Conservation (phyloP, 2,329 filamentous ascomycete species). For the Lecanoromycetidae sp. region DNA sequence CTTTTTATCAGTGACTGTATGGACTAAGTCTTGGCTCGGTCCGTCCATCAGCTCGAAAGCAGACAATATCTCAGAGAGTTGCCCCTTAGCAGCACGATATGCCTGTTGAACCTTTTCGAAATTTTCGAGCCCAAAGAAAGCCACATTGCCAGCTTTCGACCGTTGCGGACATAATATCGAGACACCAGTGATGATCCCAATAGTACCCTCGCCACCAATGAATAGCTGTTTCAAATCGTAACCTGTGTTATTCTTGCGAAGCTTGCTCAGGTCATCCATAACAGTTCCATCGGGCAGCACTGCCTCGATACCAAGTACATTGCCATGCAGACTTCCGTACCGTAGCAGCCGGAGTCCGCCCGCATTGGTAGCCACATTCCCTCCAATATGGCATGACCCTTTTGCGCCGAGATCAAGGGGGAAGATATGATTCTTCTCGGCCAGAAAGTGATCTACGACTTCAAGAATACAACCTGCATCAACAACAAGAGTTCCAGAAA, state of each 20-base stretch:
- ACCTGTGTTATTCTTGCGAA: constrained; percentile 97
- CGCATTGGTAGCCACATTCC: constrained; percentile 91
- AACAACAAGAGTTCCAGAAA: constrained; percentile 77
- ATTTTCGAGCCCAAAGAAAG: constrained; percentile 81
- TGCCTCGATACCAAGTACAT: constrained; percentile 79
- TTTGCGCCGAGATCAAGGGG: constrained; percentile 96
- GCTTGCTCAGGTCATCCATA: constrained; percentile 71
- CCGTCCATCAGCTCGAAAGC: constrained; percentile 97
- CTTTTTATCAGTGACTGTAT: constrained; percentile 61
- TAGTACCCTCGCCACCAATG: constrained; percentile 87
- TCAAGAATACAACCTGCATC: constrained; percentile 90
- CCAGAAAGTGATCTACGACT: constrained; percentile 72
- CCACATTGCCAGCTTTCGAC: constrained; percentile 81
- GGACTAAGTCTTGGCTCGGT: constrained; percentile 65
- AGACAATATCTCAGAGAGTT: constrained; percentile 88
- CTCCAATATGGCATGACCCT: constrained; percentile 90
- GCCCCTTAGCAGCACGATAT: constrained; percentile 77
- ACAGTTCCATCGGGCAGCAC: constrained; percentile 89
- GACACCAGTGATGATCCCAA: constrained; percentile 84
- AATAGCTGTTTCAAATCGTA: constrained; percentile 97
- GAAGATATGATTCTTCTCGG: constrained; percentile 76
- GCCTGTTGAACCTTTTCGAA: constrained; percentile 80
- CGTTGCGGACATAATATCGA: constrained; percentile 82
- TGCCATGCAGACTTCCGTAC: constrained; percentile 91
- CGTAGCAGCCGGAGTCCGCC: constrained; percentile 79